A percentile compares a stretch with the other conserved stretches of the same genome.
Conservation (phyloP, 805 yeast species). For the Aciculoconidium aculeatum region DNA sequence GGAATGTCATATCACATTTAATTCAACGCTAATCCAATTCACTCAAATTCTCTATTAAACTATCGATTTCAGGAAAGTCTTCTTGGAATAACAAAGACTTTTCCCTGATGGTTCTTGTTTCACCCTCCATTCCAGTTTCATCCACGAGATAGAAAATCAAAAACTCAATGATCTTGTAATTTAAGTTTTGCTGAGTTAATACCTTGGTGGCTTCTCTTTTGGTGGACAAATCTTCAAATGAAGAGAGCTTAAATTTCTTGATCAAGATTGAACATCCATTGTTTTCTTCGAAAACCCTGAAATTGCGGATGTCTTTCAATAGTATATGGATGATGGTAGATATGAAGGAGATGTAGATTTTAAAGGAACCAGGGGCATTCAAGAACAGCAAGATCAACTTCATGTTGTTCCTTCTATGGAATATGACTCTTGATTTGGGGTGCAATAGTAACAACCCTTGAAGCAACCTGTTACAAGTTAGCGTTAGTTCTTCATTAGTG, state of each 20-base stretch:
- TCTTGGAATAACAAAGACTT: conserved; percentile 31
- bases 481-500: conserved; percentile 7
- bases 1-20: no score
- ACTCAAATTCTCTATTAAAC: conserved; percentile 29
- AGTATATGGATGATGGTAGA: conserved; percentile 54
- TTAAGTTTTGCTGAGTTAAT: conserved; percentile 41
- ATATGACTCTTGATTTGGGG: conserved; percentile 46
- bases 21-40: conserved; percentile 28
- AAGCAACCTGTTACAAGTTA: conserved; percentile 32
- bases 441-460: conserved; percentile 62
- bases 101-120: conserved; percentile 15
- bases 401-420: conserved; percentile 39
- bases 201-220: conserved; percentile 1
- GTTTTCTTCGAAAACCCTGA: conserved; percentile 52
- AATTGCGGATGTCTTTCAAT: conserved; percentile 50
- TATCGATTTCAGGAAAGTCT: conserved; percentile 36
- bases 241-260: conserved; percentile 17
- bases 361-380: conserved; percentile 11
- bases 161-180: conserved; percentile 63
- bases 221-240: conserved; percentile 6
- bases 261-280: conserved; percentile 54
- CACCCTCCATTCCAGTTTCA: conserved; percentile 33
- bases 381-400: conserved; percentile 22
- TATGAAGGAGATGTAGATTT: conserved; percentile 31
- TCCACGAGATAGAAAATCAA: conserved; percentile 64